These are phyloP conservation scores for Samsoniella hepiali DNA, from an alignment of 2,329 filamentous ascomycete genomes.

Conservation along the genomic window DNA sequence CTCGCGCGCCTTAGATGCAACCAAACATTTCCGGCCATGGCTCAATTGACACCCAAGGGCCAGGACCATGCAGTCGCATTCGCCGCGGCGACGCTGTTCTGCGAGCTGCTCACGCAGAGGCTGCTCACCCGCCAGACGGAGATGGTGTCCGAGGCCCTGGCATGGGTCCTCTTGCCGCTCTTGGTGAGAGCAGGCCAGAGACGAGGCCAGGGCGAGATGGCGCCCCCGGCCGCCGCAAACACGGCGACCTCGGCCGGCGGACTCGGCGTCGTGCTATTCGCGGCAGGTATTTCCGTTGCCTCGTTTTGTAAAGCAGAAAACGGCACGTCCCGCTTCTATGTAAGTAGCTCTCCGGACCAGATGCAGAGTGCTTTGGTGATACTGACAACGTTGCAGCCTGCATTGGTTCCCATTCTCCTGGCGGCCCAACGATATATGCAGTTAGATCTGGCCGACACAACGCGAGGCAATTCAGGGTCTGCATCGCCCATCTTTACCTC, in stretches of 20 bases:
- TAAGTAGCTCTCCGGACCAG: constrained; percentile 4
- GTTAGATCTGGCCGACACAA: not conserved
- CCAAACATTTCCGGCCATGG: not conserved
- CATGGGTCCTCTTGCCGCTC: constrained; percentile 31
- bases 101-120: constrained; percentile 24
- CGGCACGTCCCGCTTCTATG: constrained; percentile 16
- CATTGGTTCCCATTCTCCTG: constrained; percentile 26
- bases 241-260: not conserved
- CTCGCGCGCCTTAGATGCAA: not conserved
- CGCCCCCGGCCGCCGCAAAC: constrained; percentile 10
- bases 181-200: constrained; percentile 20
- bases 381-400: constrained; percentile 21
- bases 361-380: not conserved
- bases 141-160: constrained; percentile 32
- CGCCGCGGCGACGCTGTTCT: constrained; percentile 26
- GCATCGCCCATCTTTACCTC: constrained; percentile 9
- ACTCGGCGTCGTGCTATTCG: constrained; percentile 5
- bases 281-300: constrained; percentile 1
- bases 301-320: constrained; percentile 24
- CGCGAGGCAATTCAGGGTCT: not conserved
- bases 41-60: not conserved
- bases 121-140: constrained; percentile 26
- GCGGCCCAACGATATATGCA: constrained; percentile 10
- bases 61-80: constrained; percentile 1
- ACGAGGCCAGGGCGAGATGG: not conserved